Evolutionary conservation across 371 early-diverging fungal species (phyloP).

Genomic region (Mortierella sp.): DNA sequence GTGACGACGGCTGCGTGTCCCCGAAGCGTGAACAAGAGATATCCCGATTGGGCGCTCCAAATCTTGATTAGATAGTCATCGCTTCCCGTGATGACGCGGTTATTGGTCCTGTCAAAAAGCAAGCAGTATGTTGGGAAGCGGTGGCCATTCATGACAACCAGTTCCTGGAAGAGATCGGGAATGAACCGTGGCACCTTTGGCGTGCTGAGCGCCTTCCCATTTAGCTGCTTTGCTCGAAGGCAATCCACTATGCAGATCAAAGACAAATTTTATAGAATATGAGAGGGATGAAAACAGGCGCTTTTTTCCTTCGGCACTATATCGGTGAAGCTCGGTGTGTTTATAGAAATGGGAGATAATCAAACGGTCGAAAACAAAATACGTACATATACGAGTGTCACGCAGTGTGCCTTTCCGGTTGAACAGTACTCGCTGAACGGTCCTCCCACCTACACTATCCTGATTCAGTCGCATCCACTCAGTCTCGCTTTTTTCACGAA

Average conservation of each 20-base stretch:
- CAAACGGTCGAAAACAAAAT: no score
- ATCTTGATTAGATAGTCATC: constrained; percentile 91
- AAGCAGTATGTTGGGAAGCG: constrained; percentile 78
- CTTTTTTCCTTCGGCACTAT: neutral
- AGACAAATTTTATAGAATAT: neutral
- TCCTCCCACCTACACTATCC: constrained; percentile 11
- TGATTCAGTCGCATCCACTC: constrained; percentile 31
- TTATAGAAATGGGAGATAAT: no score
- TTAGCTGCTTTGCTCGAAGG: constrained; percentile 55
- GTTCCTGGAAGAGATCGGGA: constrained; percentile 55
- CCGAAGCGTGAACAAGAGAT: constrained; percentile 83
- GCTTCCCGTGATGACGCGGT: constrained; percentile 82
- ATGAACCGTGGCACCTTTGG: constrained; percentile 29
- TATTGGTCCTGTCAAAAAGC: constrained; percentile 79
- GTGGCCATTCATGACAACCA: constrained; percentile 82
- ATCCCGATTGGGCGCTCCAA: constrained; percentile 88
- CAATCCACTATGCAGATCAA: constrained; percentile 10
- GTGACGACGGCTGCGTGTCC: constrained; percentile 86
- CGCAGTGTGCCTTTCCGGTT: constrained; percentile 16
- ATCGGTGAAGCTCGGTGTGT: no score
- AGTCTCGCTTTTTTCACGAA: constrained; percentile 29
- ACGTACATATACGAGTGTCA: constrained; percentile 22
- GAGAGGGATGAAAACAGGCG: neutral
- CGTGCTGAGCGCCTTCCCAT: constrained; percentile 5
- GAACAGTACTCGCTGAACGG: constrained; percentile 17